Evolutionary conservation across 257 asterid species (phyloP).

Genomic region (Mentha longifolia): DNA sequence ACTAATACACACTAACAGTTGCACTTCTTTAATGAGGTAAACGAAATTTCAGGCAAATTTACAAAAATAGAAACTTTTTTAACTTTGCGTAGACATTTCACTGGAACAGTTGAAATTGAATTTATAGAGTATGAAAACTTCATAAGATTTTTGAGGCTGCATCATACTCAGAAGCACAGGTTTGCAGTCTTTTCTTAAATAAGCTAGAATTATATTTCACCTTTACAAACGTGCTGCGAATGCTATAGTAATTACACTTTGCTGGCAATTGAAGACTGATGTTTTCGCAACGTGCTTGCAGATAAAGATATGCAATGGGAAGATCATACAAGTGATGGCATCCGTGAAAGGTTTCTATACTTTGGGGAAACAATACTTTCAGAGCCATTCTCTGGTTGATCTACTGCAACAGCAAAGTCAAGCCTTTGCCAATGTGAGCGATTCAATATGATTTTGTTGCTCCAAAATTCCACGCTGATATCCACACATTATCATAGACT

Average conservation of each 20-base stretch:
- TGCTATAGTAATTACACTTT: background rate
- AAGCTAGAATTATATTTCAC: background rate
- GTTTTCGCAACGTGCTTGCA: slow-evolving; percentile 46
- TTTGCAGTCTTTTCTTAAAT: background rate
- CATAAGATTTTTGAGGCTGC: background rate
- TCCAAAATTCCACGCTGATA: slow-evolving; percentile 16
- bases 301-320: slow-evolving; percentile 98
- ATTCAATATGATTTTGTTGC: slow-evolving; percentile 15
- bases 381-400: slow-evolving; percentile 90
- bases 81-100: background rate
- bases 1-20: too few species aligned
- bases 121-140: background rate
- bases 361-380: slow-evolving; percentile 72
- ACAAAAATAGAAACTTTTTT: background rate
- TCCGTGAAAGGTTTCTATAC: slow-evolving; percentile 89
- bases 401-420: slow-evolving; percentile 99
- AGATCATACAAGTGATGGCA: slow-evolving; percentile 81
- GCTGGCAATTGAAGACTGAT: slow-evolving; percentile 21
- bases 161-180: background rate
- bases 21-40: background rate
- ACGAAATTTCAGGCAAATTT: background rate
- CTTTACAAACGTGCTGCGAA: background rate
- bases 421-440: slow-evolving; percentile 91
- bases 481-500: slow-evolving; percentile 1
- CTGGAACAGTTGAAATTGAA: background rate